phyloP scores from a whole-genome alignment of 2,329 filamentous ascomycete species.

The Thielaviopsis punctulata region DNA sequence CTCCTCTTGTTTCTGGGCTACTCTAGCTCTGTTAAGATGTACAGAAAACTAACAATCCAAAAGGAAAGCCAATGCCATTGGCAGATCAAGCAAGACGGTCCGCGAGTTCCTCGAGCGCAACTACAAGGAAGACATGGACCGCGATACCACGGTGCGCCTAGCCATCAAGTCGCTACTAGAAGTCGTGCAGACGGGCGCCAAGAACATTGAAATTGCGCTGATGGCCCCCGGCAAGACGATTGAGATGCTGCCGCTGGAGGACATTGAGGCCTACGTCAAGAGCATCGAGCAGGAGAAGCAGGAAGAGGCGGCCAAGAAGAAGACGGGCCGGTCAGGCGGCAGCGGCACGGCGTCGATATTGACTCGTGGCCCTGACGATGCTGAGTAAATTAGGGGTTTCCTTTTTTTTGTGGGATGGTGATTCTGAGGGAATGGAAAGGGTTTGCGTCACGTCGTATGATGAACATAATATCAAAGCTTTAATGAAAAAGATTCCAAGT shows the following conservation, averaged over 20 bases:
- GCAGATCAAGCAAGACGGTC: constrained; percentile 95
- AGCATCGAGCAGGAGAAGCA: constrained; percentile 99
- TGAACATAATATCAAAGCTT: not conserved
- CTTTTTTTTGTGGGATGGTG: not conserved
- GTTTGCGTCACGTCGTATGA: not conserved
- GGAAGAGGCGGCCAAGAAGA: constrained; percentile 95
- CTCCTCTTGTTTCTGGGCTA: too few relatives aligned
- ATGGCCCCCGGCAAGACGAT: constrained; percentile 86
- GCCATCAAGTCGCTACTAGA: constrained; percentile 97
- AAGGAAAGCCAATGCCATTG: constrained; percentile 99
- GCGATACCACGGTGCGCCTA: constrained; percentile 86
- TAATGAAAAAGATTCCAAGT: not conserved
- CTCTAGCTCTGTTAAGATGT: too few relatives aligned
- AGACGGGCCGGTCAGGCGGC: constrained; percentile 59
- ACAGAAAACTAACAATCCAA: constrained; percentile 1
- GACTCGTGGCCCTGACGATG: constrained; percentile 38
- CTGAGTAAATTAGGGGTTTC: constrained; percentile 3
- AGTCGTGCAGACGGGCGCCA: constrained; percentile 95
- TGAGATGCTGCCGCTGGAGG: constrained; percentile 86
- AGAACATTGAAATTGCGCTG: constrained; percentile 98
- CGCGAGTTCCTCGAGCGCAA: constrained; percentile 97
- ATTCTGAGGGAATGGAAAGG: too few relatives aligned
- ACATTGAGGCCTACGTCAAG: constrained; percentile 96
- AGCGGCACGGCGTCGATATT: constrained; percentile 56
- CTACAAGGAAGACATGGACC: constrained; percentile 95